Base-by-base conservation (phyloP, 768 basidiomycete genomes). In the Grammothele lineata region DNA sequence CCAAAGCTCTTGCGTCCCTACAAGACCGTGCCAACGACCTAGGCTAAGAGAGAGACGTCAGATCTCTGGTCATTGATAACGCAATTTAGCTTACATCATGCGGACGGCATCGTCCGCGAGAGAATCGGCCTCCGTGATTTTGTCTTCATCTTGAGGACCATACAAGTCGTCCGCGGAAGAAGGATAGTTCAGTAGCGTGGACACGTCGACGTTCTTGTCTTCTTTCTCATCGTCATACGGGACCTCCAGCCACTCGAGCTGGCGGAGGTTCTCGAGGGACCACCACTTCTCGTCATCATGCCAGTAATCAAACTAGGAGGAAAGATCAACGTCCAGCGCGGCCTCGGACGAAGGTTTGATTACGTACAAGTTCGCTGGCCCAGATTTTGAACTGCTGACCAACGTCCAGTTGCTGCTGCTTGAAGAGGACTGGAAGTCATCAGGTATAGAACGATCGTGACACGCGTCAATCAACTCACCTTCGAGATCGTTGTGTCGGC, bases 351-450 rank as follows among this genome's bases (percentile, higher is more conserved):
- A 30, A 7, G 27, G n/a, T n/a, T n/a, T n/a, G n/a, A n/a, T n/a
- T n/a, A 30, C 27, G 27, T 7, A 65, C 65, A n/a, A 67, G 40
- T 6, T 63, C 64, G 50, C 53, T 56, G 6, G 64, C 61, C 5
- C 55, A 56, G 11, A 45, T 49, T 37, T 58, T 58, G 47, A 67
- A 61, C 40, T 63, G 57, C 22, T 58, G 48, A 3, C 11, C 46
- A 1, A 51, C 35, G 24, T 65, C 58, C 3, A 63, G 39, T 24
- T 59, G 58, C 38, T 63, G 56, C 18, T 63, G 57, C 35, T 59
- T 50, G 48, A 64, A 65, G 9, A 57, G 57, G 2, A 60, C 64
- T 65, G 38, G 27, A 30, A n/a, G n/a, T n/a, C n/a, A n/a, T n/a
- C n/a, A n/a, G n/a, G n/a, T n/a, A n/a, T n/a, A n/a, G n/a, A n/a